These are phyloP conservation scores for Phanerochaete sordida DNA, from an alignment of 768 basidiomycete species.

Conservation along the genomic window DNA sequence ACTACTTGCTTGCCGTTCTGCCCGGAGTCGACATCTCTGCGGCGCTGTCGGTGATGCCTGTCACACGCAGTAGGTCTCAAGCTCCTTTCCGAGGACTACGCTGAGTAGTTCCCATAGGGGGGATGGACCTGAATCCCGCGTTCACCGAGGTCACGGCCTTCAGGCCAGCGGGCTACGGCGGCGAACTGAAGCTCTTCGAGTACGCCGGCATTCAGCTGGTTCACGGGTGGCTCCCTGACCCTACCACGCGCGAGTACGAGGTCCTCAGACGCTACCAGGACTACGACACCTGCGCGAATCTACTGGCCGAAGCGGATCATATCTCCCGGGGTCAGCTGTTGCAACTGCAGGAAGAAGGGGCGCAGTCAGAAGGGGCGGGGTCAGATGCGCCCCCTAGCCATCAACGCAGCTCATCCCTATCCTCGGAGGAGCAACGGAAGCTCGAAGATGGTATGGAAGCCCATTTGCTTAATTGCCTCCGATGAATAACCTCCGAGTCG, in stretches of 20 bases:
- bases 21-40: conserved; percentile 63
- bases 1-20: conserved; percentile 65
- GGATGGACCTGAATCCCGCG: conserved; percentile 85
- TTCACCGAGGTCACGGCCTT: conserved; percentile 73
- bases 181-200: conserved; percentile 83
- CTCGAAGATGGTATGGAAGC: conserved; percentile 61
- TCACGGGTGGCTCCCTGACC: conserved; percentile 88
- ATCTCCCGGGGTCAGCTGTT: conserved; percentile 57
- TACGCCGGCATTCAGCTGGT: conserved; percentile 78
- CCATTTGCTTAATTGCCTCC: not conserved
- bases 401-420: conserved; percentile 18
- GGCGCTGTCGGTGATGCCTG: conserved; percentile 65
- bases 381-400: conserved; percentile 9
- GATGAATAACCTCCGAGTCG: too few relatives aligned
- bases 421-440: conserved; percentile 55
- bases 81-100: not conserved
- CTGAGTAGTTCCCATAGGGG: conserved; percentile 43
- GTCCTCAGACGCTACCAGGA: conserved; percentile 53
- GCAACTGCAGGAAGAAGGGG: conserved; percentile 26
- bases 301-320: conserved; percentile 80
- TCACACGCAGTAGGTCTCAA: conserved; percentile 46
- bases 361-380: not conserved
- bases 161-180: conserved; percentile 57
- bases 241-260: conserved; percentile 53
- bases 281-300: conserved; percentile 71